Evolutionary conservation across 2,329 filamentous ascomycete genomes (phyloP), one percentile per base, ranked within the genome.

Genomic region (Scopulariopsis brevicaulis): DNA sequence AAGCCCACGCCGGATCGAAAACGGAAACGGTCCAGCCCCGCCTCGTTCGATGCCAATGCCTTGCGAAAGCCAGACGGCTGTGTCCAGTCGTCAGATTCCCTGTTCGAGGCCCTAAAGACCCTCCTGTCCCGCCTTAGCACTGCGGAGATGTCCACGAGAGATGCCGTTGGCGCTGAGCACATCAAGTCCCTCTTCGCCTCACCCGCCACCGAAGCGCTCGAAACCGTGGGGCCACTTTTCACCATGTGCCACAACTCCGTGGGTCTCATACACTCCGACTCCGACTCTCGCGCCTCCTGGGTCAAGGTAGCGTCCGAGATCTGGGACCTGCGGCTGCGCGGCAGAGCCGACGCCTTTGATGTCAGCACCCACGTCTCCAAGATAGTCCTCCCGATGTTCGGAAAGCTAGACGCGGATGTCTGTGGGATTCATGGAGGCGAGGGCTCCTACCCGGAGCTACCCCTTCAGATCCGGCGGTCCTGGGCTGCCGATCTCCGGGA

Each of bases 281-380:
- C 70, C 1, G 69, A 73, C 25, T 71, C 71, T 4, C 71, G 75
- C 53, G 69, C 73, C 25, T 65, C 68, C 1, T 84, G 81, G 81
- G 66, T 82, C 22, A 65, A 69, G 4, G 76, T 71, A 2, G 67
- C 79, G 51, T 68, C 70, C 4, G 66, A 70, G 0, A 65, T 83
- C 4, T 84, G 81, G 81, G 72, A 77, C 22, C 69, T 84, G 6
- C 81, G 80, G 62, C 68, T 79, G n/a, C 78, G 79, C 60, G 74
- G 71, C 20, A 68, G 68, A 4, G 69, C 71, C 28, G 81, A 83
- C 62, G 70, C 69, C 2, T 60, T 73, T 8, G 75, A 81, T 46
- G 76, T 82, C 28, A 77, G 80, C 2, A 70, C 67, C 1, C 68
- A 76, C 55, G 66, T 82, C 6, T 79, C 79, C 51, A 63, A 67